Percentiles rank a stretch among this genome's conserved stretches.
Evolutionary conservation across 164 flowering plant genomes (phyloP).

Genomic region (Paratinospora sagittata): DNA sequence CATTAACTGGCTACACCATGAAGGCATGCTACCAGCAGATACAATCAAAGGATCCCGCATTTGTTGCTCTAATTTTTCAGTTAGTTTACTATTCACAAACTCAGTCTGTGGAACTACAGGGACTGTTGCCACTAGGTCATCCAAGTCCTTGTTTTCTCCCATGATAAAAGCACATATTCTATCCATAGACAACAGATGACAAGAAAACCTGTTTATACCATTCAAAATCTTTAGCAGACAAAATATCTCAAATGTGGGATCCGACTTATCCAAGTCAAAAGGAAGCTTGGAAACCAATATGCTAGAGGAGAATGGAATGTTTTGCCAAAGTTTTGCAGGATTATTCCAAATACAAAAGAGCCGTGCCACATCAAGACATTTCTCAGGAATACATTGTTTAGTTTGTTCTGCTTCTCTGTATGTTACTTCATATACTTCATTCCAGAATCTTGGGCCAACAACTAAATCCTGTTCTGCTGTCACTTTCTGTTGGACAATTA

Average conservation of each 20-base stretch:
- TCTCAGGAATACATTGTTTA: conserved; percentile 14
- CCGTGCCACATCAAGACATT: conserved; percentile 6
- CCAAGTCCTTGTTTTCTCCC: conserved; percentile 47
- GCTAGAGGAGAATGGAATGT: conserved; percentile 32
- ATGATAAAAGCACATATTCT: conserved; percentile 46
- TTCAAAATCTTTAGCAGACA: conserved; percentile 64
- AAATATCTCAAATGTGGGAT: conserved; percentile 54
- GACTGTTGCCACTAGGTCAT: conserved; percentile 32
- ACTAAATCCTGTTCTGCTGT: conserved; percentile 34
- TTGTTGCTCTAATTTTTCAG: conserved; percentile 91
- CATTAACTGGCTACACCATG: conserved; percentile 79
- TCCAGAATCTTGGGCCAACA: conserved; percentile 48
- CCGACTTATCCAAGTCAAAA: conserved; percentile 47
- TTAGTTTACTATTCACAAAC: conserved; percentile 65
- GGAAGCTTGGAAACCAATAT: conserved; percentile 39
- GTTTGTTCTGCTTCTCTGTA: conserved; percentile 38
- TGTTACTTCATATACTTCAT: conserved; percentile 47
- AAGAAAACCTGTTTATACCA: conserved; percentile 44
- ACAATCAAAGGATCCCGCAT: conserved; percentile 65
- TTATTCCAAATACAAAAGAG: conserved; percentile 17
- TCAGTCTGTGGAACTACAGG: conserved; percentile 48
- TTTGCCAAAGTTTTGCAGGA: conserved; percentile 16
- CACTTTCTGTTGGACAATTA: conserved; percentile 45
- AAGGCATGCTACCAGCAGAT: conserved; percentile 64
- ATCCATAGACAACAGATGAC: conserved; percentile 47